Evolutionary conservation across 208 protist genomes (phyloP), one percentile per base, ranked within the genome.

Genomic region (Blastocrithidia nonstop): DNA sequence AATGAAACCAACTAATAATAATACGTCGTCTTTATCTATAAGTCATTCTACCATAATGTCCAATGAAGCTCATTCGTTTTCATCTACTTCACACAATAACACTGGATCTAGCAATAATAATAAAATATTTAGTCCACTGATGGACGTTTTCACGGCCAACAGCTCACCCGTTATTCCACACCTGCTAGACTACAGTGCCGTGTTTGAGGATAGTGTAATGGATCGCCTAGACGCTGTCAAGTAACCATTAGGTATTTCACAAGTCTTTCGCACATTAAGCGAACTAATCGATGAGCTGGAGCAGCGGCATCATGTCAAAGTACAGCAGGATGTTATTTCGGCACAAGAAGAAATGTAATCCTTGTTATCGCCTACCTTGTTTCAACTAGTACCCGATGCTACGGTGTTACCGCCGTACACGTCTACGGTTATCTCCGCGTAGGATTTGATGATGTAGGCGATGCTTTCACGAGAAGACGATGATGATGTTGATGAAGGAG

Each of bases 301-400:
- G 56, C 63, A 45, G 13, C 32, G 33, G 1, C 58, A 74, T 45
- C 52, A 60, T 5, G 63, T 89, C 24, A 53, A 50, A 4, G 80
- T 89, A n/a, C 61, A 62, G 43, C 80, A 89, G 23, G 71, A 82
- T 21, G 56, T 89, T 24, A 50, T 80, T 6, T 59, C 71, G 22
- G 70, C 80, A 3, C 64, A 67, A 16, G 75, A 78, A 20, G 80
- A 89, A 43, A 47, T 89, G 0, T 74, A 83, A 61, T 60, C 71
- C 3, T 58, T 89, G 21, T 61, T 89, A 49, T 84, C 80, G 17
- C 68, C 80, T 0, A 89, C 80, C 28, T 57, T 89, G 33, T 60
- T 83, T 50, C 80, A 85, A 45, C 67, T 89, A 13, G 69, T 89
- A 32, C 80, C 80, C 6, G 80, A 89, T 43, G 66, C 80, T 7